A percentile compares a stretch with the other conserved stretches of the same genome.
phyloP scores from a whole-genome alignment of 2,329 filamentous ascomycete species.

The Calonectria honghensis region DNA sequence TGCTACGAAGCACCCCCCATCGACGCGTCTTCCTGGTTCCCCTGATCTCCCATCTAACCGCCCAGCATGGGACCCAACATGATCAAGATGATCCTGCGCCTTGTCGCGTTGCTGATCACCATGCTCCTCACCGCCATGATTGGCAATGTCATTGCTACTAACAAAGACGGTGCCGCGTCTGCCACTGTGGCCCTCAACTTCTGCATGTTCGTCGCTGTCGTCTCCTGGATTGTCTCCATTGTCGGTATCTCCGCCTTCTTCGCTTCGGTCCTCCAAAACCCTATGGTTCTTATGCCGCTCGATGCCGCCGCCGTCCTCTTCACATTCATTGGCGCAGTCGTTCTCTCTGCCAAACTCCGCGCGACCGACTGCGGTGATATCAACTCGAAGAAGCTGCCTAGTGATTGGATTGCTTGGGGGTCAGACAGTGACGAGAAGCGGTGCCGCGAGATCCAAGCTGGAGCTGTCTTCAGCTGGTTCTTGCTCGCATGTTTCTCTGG shows the following conservation, averaged over 20 bases:
- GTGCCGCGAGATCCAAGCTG: slow-evolving; percentile 85
- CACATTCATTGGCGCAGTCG: slow-evolving; percentile 82
- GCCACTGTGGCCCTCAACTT: slow-evolving; percentile 74
- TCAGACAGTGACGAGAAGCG: slow-evolving; percentile 76
- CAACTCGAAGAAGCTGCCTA: slow-evolving; percentile 54
- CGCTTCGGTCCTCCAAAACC: slow-evolving; percentile 71
- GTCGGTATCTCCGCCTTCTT: slow-evolving; percentile 76
- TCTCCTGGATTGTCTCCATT: slow-evolving; percentile 79
- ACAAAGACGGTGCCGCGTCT: slow-evolving; percentile 64
- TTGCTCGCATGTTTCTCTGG: slow-evolving; percentile 78
- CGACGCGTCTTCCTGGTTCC: slow-evolving; percentile 25
- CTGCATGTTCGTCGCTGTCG: slow-evolving; percentile 81
- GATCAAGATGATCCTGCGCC: slow-evolving; percentile 68
- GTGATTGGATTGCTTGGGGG: slow-evolving; percentile 78
- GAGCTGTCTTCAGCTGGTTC: slow-evolving; percentile 87
- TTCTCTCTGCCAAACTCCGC: slow-evolving; percentile 81
- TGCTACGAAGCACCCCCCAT: background rate
- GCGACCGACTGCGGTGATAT: slow-evolving; percentile 80
- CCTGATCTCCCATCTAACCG: slow-evolving; percentile 35
- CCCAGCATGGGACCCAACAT: slow-evolving; percentile 60
- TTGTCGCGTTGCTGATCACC: slow-evolving; percentile 70
- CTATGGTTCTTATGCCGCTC: slow-evolving; percentile 71
- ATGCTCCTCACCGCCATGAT: slow-evolving; percentile 74
- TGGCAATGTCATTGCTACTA: slow-evolving; percentile 74
- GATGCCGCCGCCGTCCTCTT: slow-evolving; percentile 79